Evolutionary conservation across 179 eudicot species (phyloP), one percentile per base, ranked within the genome.

Genomic region (Carnegiea gigantea): DNA sequence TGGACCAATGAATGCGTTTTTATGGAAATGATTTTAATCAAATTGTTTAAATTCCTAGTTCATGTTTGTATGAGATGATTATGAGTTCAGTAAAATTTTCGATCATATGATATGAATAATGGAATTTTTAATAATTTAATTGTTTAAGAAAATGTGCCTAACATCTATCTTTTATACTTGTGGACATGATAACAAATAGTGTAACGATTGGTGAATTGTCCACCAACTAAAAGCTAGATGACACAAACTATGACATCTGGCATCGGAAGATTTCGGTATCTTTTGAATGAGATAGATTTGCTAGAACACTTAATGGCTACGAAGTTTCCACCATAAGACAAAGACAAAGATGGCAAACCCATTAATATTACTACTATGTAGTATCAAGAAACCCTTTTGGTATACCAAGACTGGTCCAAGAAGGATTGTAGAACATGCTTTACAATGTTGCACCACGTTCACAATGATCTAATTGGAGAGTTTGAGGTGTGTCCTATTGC

Each of bases 251-350:
- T 54, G 60, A 54, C 5, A 54, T 48, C 3, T 54, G 5, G 60
- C 5, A 54, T 54, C 0, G 5, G n/a, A 54, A 54, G 60, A 54
- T 54, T 54, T 17, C n/a, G 18, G 6, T 54, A 54, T 54, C 60
- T 54, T 54, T n/a, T 15, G 1, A 54, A 17, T 18, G n/a, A 54
- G 3, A 17, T 1, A 54, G 60, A 54, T 3, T 2, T 54, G 1
- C 1, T 54, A 1, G 5, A 5, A 0, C 60, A 54, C 4, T 3
- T 54, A 6, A 54, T n/a, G 4, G 4, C 6, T 54, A 5, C 4
- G 0, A 2, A 0, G 59, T 20, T 4, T 0, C 1, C 4, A 5
- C 18, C 18, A 4, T 12, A 2, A 1, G 18, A 12, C 0, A 53
- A 12, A 17, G 18, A 5, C 48, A 44, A 44, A 44, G 48, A 44